Conservation (phyloP, 106 monocot species). For the Cymbidium sinense region DNA sequence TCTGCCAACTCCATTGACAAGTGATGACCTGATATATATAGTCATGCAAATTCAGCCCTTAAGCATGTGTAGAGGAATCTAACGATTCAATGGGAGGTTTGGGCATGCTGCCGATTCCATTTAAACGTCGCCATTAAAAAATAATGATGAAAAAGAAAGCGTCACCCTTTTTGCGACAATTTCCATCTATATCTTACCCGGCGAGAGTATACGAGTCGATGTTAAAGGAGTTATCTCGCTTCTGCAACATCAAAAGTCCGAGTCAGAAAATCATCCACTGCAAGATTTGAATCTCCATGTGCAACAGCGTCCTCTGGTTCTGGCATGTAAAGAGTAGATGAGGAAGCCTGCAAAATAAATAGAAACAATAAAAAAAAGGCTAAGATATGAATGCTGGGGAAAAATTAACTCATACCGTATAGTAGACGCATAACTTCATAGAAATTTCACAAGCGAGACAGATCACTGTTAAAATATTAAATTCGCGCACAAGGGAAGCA, state of each 20-base stretch:
- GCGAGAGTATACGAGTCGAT: background rate
- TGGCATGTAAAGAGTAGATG: conserved; percentile 71
- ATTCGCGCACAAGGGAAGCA: no score
- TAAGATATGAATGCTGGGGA: background rate
- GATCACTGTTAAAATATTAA: no score
- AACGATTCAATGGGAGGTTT: background rate
- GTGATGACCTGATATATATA: background rate
- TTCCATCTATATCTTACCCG: no score
- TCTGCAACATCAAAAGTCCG: conserved; percentile 19
- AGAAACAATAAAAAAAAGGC: background rate
- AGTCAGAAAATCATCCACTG: conserved; percentile 79
- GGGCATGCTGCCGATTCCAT: no score
- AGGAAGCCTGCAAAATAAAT: conserved; percentile 41
- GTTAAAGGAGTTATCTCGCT: background rate
- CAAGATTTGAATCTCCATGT: conserved; percentile 90
- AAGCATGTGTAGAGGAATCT: background rate
- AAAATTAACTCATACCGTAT: background rate
- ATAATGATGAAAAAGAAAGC: no score
- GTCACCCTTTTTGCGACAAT: no score
- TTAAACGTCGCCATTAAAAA: no score
- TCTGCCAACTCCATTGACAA: background rate
- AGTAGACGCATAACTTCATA: no score
- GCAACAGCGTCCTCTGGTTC: conserved; percentile 96
- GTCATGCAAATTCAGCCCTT: background rate
- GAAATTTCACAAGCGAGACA: no score